These are phyloP conservation scores for Alternaria sp. DNA, from an alignment of 2,329 filamentous ascomycete species.

Conservation along the genomic window DNA sequence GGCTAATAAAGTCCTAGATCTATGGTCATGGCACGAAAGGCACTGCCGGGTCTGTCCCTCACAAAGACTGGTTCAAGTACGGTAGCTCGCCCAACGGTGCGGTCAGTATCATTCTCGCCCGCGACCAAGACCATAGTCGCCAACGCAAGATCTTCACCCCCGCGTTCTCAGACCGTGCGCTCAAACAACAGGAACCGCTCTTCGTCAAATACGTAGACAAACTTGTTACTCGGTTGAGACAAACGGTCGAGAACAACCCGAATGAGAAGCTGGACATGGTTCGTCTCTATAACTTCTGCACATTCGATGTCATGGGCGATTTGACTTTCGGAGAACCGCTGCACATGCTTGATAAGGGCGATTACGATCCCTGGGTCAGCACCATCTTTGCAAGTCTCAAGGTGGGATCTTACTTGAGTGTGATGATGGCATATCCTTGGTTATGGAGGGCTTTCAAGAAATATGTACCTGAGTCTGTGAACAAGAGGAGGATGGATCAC, in stretches of 20 bases:
- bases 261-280: slow-evolving; percentile 48
- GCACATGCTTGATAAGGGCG: slow-evolving; percentile 38
- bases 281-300: slow-evolving; percentile 43
- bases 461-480: slow-evolving; percentile 11
- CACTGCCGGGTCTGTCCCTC: slow-evolving; percentile 23
- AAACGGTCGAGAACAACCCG: slow-evolving; percentile 34
- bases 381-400: slow-evolving; percentile 40
- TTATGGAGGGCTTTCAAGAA: slow-evolving; percentile 15
- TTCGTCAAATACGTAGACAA: slow-evolving; percentile 54
- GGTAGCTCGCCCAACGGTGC: slow-evolving; percentile 37
- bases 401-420: slow-evolving; percentile 5
- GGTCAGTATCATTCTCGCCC: slow-evolving; percentile 38
- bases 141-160: slow-evolving; percentile 52
- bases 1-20: slow-evolving; percentile 18
- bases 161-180: slow-evolving; percentile 54
- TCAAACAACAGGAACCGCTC: slow-evolving; percentile 53
- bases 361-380: slow-evolving; percentile 33
- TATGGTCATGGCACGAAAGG: slow-evolving; percentile 39
- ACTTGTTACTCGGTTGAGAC: slow-evolving; percentile 51
- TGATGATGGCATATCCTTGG: slow-evolving; percentile 23
- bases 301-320: slow-evolving; percentile 48
- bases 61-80: slow-evolving; percentile 40
- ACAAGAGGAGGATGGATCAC: slow-evolving; percentile 26
- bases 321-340: slow-evolving; percentile 45
- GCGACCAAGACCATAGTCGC: slow-evolving; percentile 49